Evolutionary conservation across 495 filamentous ascomycete species (phyloP), one percentile per base, ranked within the genome.

Genomic region (Articulospora tetracladia): DNA sequence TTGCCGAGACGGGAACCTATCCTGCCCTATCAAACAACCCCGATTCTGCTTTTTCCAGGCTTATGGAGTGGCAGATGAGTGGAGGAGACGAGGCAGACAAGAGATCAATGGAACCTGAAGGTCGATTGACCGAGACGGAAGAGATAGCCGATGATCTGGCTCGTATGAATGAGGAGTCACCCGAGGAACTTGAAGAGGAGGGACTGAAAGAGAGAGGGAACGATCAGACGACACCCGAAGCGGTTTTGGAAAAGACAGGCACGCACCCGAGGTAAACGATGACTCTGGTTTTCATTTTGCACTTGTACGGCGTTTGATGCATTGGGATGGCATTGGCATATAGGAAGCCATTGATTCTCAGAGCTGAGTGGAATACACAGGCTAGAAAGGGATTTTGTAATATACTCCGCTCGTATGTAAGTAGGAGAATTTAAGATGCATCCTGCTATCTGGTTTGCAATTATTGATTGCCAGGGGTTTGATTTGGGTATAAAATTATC

Each of bases 11-110:
- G 55, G 94, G 94, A 49, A 86, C 85, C 34, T 98, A 94, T 69
- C 75, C 82, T 15, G 84, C 91, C 58, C 79, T 98, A 25, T 89
- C 85, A 64, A 73, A 78, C 20, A 84, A 88, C 36, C 79, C 79
- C 3, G 74, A 87, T 24, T 93, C 93, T 39, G 90, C 92, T 7
- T 98, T 98, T 69, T 92, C 84, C 27, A 91, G 89, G 74, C 77
- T 98, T 51, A 98, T 98, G 94, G 92, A 98, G 71, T 98, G 95
- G 95, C 94, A 98, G 75, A 89, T 98, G 82, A 93, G 82, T 63
- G 95, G 92, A 15, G 87, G 87, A 11, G 91, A 95, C 39, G 72
- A 36, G 6, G 60, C 60, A 46, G 64, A 65, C 24, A 60, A 67
- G 54, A 44, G 58, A 34, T 17, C 55, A 15, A 56, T 53, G 47